A percentile compares a stretch with the other conserved stretches of the same genome.
Conservation (phyloP, 495 filamentous ascomycete species). For the Pseudotulostoma volvatum region DNA sequence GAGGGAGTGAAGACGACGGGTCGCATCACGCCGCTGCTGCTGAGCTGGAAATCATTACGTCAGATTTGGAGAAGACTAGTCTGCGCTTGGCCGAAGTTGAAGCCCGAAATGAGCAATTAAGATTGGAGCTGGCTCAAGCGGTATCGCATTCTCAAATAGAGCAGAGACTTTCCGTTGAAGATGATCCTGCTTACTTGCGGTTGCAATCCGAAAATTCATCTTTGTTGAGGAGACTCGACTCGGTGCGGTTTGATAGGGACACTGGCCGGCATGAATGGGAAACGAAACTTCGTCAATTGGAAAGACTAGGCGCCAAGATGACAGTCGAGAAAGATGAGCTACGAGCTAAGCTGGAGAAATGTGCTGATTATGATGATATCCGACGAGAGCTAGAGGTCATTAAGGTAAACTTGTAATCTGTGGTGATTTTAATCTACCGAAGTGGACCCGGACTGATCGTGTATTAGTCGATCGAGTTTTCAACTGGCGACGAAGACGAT, state of each 20-base stretch:
- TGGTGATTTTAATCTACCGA: not conserved
- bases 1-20: conserved; percentile 44
- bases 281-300: conserved; percentile 39
- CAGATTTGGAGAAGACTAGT: conserved; percentile 82
- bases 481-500: conserved; percentile 75
- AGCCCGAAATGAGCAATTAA: conserved; percentile 83
- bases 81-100: conserved; percentile 79
- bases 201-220: conserved; percentile 85
- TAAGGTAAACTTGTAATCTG: conserved; percentile 36
- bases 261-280: conserved; percentile 57
- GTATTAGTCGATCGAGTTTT: conserved; percentile 74
- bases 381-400: conserved; percentile 91
- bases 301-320: conserved; percentile 30
- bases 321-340: conserved; percentile 60
- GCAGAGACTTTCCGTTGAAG: conserved; percentile 44
- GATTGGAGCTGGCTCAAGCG: conserved; percentile 75
- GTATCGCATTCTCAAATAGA: conserved; percentile 56
- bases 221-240: conserved; percentile 73
- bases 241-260: conserved; percentile 64
- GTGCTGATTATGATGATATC: conserved; percentile 89
- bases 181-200: conserved; percentile 73
- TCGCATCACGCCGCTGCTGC: conserved; percentile 53
- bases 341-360: conserved; percentile 66
- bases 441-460: conserved; percentile 3
- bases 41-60: conserved; percentile 81